phyloP scores from a whole-genome alignment of 2,329 filamentous ascomycete species.

The Ciborinia camelliae region DNA sequence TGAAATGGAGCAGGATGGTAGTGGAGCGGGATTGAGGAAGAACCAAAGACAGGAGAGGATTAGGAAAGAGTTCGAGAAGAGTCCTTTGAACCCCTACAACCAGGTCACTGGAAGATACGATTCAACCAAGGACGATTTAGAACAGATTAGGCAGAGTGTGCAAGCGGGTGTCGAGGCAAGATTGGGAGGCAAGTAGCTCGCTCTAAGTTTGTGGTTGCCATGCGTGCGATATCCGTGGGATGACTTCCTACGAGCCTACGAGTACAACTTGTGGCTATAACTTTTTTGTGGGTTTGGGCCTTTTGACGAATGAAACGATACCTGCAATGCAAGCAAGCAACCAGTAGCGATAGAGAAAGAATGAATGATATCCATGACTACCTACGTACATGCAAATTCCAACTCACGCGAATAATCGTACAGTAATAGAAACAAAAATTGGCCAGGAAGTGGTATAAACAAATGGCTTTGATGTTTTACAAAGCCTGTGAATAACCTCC shows the following conservation, averaged over 20 bases:
- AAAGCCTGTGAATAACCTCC: not conserved
- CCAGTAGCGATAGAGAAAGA: constrained; percentile 7
- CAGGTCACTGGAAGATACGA: constrained; percentile 76
- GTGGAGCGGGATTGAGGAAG: constrained; percentile 66
- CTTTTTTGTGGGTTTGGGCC: not conserved
- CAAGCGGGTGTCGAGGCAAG: constrained; percentile 71
- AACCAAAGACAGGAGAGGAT: constrained; percentile 84
- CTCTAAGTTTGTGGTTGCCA: not conserved
- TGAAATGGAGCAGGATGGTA: constrained; percentile 82
- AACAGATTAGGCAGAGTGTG: constrained; percentile 62
- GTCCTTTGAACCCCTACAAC: constrained; percentile 93
- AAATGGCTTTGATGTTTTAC: constrained; percentile 4
- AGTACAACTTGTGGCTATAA: not conserved
- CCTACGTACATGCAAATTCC: not conserved
- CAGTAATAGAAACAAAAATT: not conserved
- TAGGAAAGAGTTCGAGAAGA: constrained; percentile 90
- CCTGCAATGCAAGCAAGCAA: not conserved
- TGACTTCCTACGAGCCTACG: no score
- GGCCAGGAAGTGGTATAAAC: not conserved
- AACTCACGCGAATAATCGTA: not conserved
- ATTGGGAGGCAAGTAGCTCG: constrained; percentile 43
- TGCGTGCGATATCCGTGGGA: no score
- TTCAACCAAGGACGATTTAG: constrained; percentile 72
- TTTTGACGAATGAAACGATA: constrained; percentile 12
- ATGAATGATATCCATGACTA: constrained; percentile 16